phyloP scores from a whole-genome alignment of 345 rosid genomes.

The thale cress (Arabidopsis thaliana) region DNA sequence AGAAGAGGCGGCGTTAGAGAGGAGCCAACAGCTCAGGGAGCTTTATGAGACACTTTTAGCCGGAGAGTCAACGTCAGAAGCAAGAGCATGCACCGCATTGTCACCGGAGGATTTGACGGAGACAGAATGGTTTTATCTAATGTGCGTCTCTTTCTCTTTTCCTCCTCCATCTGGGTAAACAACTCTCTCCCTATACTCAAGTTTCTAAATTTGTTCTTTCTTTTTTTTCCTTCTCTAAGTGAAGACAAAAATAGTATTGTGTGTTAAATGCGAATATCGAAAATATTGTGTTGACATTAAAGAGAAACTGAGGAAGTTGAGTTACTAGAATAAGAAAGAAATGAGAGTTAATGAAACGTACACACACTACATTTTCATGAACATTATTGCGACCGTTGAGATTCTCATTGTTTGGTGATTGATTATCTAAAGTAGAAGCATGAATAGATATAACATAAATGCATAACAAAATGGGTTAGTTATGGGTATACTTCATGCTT shows the following conservation, averaged over 20 bases:
- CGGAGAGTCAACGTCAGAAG: constrained; percentile 60
- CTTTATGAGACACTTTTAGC: constrained; percentile 83
- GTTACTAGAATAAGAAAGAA: constrained; percentile 42
- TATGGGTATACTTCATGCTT: constrained; percentile 21
- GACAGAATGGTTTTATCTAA: constrained; percentile 95
- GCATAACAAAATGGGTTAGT: constrained; percentile 30
- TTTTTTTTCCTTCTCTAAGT: not conserved
- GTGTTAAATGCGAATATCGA: constrained; percentile 37
- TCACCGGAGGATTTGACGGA: constrained; percentile 97
- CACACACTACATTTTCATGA: constrained; percentile 24
- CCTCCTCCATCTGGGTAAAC: constrained; percentile 84
- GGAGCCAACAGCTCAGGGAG: constrained; percentile 96
- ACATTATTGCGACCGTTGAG: constrained; percentile 32
- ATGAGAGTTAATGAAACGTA: constrained; percentile 28
- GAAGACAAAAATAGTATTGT: constrained; percentile 40
- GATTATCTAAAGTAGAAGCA: constrained; percentile 36
- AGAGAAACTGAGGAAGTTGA: constrained; percentile 34
- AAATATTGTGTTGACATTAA: constrained; percentile 27
- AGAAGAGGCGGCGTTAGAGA: constrained; percentile 88
- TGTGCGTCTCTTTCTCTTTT: constrained; percentile 97
- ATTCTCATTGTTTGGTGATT: constrained; percentile 21
- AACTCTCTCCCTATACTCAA: constrained; percentile 23
- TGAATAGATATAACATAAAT: constrained; percentile 28
- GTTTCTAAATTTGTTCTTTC: not conserved
- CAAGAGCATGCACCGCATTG: constrained; percentile 76